phyloP scores from a whole-genome alignment of 2,329 filamentous ascomycete species.

The Fonsecaea erecta region DNA sequence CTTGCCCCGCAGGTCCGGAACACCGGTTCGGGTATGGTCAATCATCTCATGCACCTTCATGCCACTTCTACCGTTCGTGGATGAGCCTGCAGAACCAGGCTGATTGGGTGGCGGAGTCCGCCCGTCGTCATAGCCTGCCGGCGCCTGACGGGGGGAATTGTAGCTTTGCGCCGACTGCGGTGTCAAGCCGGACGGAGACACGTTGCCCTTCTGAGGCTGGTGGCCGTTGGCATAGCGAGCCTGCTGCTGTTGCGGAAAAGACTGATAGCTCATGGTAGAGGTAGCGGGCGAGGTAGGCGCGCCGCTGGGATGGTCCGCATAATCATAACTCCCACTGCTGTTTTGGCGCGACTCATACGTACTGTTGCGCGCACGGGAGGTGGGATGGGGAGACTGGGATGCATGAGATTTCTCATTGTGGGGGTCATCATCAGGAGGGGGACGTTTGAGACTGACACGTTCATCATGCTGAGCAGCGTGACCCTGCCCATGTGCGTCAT shows the following conservation, averaged over 20 bases:
- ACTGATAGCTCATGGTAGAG: conserved; percentile 50
- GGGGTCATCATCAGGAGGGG: conserved; percentile 39
- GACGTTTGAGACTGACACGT: conserved; percentile 50
- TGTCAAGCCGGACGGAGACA: conserved; percentile 38
- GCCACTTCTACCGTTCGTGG: conserved; percentile 45
- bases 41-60: conserved; percentile 57
- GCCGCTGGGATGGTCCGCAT: conserved; percentile 51
- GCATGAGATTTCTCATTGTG: conserved; percentile 40
- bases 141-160: conserved; percentile 47
- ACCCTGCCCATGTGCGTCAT: conserved; percentile 45
- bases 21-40: conserved; percentile 40
- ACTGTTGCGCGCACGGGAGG: conserved; percentile 44
- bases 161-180: conserved; percentile 52
- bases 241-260: conserved; percentile 45
- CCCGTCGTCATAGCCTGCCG: conserved; percentile 40
- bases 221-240: conserved; percentile 46
- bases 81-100: conserved; percentile 41
- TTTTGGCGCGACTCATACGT: conserved; percentile 48
- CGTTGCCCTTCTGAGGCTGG: conserved; percentile 35
- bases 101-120: conserved; percentile 49
- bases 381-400: conserved; percentile 44
- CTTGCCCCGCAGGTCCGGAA: conserved; percentile 45
- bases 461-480: conserved; percentile 47
- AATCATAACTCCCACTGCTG: conserved; percentile 47
- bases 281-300: conserved; percentile 53